phyloP scores from a whole-genome alignment of 2,329 filamentous ascomycete genomes.

The Conoideocrella luteorostrata region DNA sequence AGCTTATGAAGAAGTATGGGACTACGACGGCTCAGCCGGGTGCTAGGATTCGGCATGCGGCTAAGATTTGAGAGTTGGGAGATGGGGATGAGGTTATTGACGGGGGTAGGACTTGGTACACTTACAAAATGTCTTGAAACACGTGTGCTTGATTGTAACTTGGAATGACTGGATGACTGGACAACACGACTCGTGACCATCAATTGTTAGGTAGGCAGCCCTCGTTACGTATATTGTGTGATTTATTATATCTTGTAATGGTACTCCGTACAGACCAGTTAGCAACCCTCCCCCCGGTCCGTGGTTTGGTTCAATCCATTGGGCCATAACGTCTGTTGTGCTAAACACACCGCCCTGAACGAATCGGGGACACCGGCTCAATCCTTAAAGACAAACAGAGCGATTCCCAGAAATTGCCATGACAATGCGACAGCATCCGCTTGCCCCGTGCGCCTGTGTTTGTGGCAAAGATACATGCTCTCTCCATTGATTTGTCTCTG shows the following conservation, averaged over 20 bases:
- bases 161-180: neutral
- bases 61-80: constrained; percentile 34
- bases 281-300: no score
- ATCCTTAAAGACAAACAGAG: no score
- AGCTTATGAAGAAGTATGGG: constrained; percentile 57
- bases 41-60: constrained; percentile 39
- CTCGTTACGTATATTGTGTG: no score
- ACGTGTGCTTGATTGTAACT: no score
- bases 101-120: neutral
- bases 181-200: no score
- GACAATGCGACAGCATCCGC: neutral
- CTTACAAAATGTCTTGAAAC: no score
- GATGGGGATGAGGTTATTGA: neutral
- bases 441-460: neutral
- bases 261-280: no score
- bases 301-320: no score
- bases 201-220: no score
- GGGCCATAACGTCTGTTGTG: neutral
- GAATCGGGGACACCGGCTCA: no score
- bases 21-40: constrained; percentile 42
- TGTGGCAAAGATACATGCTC: neutral
- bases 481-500: neutral
- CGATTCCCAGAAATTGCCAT: constrained; percentile 4
- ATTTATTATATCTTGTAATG: no score
- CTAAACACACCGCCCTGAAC: constrained; percentile 7